Conservation (phyloP, 768 basidiomycete species). For the Lactarius trivialis region DNA sequence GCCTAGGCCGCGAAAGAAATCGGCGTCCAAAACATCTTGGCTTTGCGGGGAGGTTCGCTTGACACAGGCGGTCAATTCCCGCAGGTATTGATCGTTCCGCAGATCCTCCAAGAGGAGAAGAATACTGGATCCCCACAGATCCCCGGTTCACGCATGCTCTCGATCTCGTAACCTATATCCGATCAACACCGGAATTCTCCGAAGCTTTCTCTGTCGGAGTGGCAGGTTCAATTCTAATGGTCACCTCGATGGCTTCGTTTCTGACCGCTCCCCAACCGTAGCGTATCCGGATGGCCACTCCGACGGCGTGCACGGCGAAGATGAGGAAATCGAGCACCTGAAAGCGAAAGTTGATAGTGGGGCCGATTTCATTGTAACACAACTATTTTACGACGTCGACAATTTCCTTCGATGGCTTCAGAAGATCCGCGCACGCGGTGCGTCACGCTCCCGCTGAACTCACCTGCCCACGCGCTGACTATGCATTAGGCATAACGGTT, state of each 20-base stretch:
- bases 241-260: background rate
- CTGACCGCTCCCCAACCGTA: slow-evolving; percentile 27
- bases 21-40: slow-evolving; percentile 86
- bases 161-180: slow-evolving; percentile 91
- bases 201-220: slow-evolving; percentile 91
- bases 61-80: background rate
- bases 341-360: slow-evolving; percentile 90
- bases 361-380: slow-evolving; percentile 93
- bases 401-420: slow-evolving; percentile 74
- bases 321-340: slow-evolving; percentile 59
- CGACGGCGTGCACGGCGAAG: slow-evolving; percentile 51
- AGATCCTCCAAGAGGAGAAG: slow-evolving; percentile 93
- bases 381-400: slow-evolving; percentile 95
- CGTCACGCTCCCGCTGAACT: background rate
- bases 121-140: slow-evolving; percentile 86
- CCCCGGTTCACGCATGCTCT: slow-evolving; percentile 75
- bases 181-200: slow-evolving; percentile 66
- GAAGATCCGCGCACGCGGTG: slow-evolving; percentile 68
- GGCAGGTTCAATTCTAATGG: slow-evolving; percentile 54
- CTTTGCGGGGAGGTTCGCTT: slow-evolving; percentile 77
- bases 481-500: slow-evolving; percentile 64
- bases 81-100: background rate
- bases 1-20: slow-evolving; percentile 65
- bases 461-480: background rate
- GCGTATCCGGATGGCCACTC: slow-evolving; percentile 91